phyloP scores from a whole-genome alignment of 768 basidiomycete species.

The Auricularia cornea region DNA sequence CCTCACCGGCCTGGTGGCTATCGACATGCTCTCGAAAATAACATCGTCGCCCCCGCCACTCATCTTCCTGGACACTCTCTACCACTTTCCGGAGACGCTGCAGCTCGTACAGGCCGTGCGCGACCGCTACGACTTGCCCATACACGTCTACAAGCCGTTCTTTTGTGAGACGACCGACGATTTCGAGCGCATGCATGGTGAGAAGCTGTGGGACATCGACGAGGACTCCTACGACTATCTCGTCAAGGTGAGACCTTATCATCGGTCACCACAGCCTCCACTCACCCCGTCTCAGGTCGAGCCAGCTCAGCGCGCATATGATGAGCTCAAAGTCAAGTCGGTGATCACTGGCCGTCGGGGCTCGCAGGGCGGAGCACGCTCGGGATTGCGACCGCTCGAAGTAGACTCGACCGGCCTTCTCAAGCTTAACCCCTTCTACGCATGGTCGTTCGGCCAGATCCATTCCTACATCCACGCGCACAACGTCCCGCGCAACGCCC shows the following conservation, averaged over 20 bases:
- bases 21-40: constrained; percentile 89
- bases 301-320: constrained; percentile 83
- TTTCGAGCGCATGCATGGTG: constrained; percentile 74
- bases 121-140: constrained; percentile 56
- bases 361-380: constrained; percentile 88
- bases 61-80: constrained; percentile 94
- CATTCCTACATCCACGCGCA: constrained; percentile 78
- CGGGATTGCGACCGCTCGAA: constrained; percentile 75
- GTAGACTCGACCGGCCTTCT: constrained; percentile 82
- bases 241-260: constrained; percentile 62
- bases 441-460: constrained; percentile 79
- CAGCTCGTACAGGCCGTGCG: constrained; percentile 79
- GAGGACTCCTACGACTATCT: constrained; percentile 84
- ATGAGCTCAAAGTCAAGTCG: constrained; percentile 64
- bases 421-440: constrained; percentile 89
- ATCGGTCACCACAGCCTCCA: not conserved
- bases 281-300: constrained; percentile 55
- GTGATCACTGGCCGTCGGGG: constrained; percentile 94
- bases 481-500: constrained; percentile 77
- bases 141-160: constrained; percentile 74
- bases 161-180: constrained; percentile 57
- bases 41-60: constrained; percentile 63
- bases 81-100: constrained; percentile 93
- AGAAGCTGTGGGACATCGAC: constrained; percentile 78
- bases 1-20: constrained; percentile 85